phyloP scores from a whole-genome alignment of 2,329 filamentous ascomycete genomes.

The Neofusicoccum laricinum region DNA sequence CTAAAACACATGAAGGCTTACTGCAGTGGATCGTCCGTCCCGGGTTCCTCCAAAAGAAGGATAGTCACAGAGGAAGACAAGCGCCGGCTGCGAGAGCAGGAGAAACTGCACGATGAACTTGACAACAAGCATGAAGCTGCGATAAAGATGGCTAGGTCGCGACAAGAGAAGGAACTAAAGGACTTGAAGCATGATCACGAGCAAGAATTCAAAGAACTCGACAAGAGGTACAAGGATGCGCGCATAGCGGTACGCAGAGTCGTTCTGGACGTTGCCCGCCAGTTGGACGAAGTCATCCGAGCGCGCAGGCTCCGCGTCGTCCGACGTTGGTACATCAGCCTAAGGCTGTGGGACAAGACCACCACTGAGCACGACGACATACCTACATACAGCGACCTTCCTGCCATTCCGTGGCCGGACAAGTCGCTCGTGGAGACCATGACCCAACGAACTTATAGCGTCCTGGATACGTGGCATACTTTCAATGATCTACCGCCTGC shows the following conservation, averaged over 20 bases:
- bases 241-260: not conserved
- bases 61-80: slow-evolving; percentile 46
- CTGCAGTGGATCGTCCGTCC: slow-evolving; percentile 35
- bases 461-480: slow-evolving; percentile 10
- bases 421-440: not conserved
- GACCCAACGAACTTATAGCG: slow-evolving; percentile 5
- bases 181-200: slow-evolving; percentile 5
- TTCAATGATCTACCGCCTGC: slow-evolving; percentile 15
- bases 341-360: slow-evolving; percentile 9
- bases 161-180: slow-evolving; percentile 41
- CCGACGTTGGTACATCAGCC: slow-evolving; percentile 11
- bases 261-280: not conserved
- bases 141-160: slow-evolving; percentile 46
- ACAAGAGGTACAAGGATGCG: not conserved
- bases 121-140: slow-evolving; percentile 43
- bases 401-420: slow-evolving; percentile 8
- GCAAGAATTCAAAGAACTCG: not conserved
- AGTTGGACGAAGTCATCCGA: not conserved
- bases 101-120: slow-evolving; percentile 36
- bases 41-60: slow-evolving; percentile 19
- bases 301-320: slow-evolving; percentile 3
- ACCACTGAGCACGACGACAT: not conserved
- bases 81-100: slow-evolving; percentile 42
- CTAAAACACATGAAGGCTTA: slow-evolving; percentile 49
- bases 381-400: not conserved